These are phyloP conservation scores for Trichoderma arundinaceum DNA, from an alignment of 2,329 filamentous ascomycete genomes.

Conservation along the genomic window DNA sequence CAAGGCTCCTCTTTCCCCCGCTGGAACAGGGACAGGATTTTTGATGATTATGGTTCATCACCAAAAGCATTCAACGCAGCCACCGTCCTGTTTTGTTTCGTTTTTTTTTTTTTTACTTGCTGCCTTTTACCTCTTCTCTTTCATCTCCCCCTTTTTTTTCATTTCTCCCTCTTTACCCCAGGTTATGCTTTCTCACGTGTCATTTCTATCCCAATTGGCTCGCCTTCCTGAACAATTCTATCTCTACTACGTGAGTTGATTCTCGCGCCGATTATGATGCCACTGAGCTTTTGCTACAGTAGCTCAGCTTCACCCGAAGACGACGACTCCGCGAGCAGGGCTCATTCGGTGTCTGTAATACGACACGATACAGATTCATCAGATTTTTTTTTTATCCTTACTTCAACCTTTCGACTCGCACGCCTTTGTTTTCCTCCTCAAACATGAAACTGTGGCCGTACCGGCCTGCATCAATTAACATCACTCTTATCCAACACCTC, in stretches of 20 bases:
- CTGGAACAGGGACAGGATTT: constrained; percentile 53
- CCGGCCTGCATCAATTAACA: constrained; percentile 19
- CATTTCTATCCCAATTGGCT: constrained; percentile 33
- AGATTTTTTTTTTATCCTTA: constrained; percentile 4
- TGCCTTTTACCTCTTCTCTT: constrained; percentile 37
- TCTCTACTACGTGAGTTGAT: constrained; percentile 28
- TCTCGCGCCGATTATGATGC: constrained; percentile 27
- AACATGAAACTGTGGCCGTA: constrained; percentile 19
- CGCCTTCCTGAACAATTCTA: constrained; percentile 22
- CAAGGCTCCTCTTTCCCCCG: constrained; percentile 61
- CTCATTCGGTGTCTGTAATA: constrained; percentile 21
- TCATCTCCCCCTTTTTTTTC: constrained; percentile 33
- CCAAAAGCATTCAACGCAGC: constrained; percentile 38
- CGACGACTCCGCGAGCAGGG: constrained; percentile 8
- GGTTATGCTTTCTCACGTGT: constrained; percentile 37
- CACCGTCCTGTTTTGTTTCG: constrained; percentile 35
- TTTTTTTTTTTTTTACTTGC: constrained; percentile 38
- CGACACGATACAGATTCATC: constrained; percentile 20
- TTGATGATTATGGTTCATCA: constrained; percentile 47
- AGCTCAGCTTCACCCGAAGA: constrained; percentile 9
- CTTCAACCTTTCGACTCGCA: constrained; percentile 6
- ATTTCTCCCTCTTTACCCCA: constrained; percentile 33
- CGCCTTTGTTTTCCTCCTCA: constrained; percentile 14
- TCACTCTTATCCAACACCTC: constrained; percentile 11
- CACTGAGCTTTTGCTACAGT: constrained; percentile 17